Evolutionary conservation across 352 stramenopile species (phyloP).

Genomic region (Pythium coloratum): DNA sequence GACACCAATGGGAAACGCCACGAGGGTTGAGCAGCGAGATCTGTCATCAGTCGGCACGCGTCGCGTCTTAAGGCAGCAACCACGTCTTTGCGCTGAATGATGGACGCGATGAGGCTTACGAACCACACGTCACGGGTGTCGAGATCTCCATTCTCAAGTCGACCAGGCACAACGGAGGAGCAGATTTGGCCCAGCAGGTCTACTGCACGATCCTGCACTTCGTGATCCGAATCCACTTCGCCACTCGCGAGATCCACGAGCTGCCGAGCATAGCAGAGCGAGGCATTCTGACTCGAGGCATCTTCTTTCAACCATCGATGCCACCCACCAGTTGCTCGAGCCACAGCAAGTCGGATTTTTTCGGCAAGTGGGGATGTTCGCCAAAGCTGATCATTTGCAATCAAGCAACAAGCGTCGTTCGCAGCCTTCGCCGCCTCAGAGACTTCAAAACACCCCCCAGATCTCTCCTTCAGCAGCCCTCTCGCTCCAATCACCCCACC

Average conservation of each 20-base stretch:
- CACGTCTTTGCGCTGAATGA: constrained; percentile 3
- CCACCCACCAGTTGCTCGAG: constrained; percentile 3
- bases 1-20: neutral
- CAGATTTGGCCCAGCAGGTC: neutral
- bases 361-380: neutral
- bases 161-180: neutral
- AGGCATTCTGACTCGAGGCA: neutral
- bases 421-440: constrained; percentile 3
- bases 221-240: constrained; percentile 2
- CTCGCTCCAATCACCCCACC: neutral
- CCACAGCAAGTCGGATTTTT: neutral
- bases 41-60: constrained; percentile 2
- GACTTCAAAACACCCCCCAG: neutral
- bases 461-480: neutral
- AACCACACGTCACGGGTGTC: neutral
- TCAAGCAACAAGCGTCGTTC: constrained; percentile 8
- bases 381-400: constrained; percentile 2
- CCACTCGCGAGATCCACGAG: constrained; percentile 6
- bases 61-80: constrained; percentile 1
- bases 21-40: neutral
- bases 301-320: constrained; percentile 12
- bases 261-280: neutral
- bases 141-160: neutral
- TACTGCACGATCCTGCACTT: neutral
- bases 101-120: neutral